Evolutionary conservation across 176 grass and related monocot genomes (phyloP), one percentile per base, ranked within the genome.

Genomic region (Themeda triandra): DNA sequence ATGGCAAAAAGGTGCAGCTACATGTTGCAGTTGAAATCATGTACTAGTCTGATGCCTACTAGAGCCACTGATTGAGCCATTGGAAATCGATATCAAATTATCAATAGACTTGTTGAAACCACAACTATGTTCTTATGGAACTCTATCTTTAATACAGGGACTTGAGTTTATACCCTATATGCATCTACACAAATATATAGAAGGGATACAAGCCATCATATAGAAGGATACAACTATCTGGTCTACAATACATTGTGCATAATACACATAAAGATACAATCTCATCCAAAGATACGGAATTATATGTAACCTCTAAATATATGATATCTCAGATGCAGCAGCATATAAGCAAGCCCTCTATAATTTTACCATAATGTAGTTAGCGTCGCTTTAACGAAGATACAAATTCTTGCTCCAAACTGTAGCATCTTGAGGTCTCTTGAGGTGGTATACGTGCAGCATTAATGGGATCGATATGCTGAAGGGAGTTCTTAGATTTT

Each of bases 331-430:
- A 10, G 39, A 41, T 41, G 39, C 39, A 10, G 39, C 9, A 41
- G 39, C 9, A 41, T 10, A 41, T 41, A 41, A 41, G 39, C 39
- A 41, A 41, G 39, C 39, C 9, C 39, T 41, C 9, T 41, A 41
- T 21, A 19, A 32, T 58, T n/a, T 40, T 60, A 33, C 23, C 39
- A 15, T 41, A 15, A 56, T 81, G 18, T 42, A 29, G 24, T 37
- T 77, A 88, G n/a, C 73, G 73, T 40, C 39, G 66, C 2, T 17
- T 71, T 4, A 72, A 6, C 9, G 66, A 78, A 6, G 86, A 83
- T 1, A 54, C 23, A 41, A 64, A 63, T 31, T 88, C 86, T 88
- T 88, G 73, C 18, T 88, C 73, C 56, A 70, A 13, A 63, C 41
- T 65, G n/a, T 72, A 88, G 13, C 24, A 40, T 12, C 28, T 11